phyloP scores from a whole-genome alignment of 768 basidiomycete species.

The Auricularia sp. region DNA sequence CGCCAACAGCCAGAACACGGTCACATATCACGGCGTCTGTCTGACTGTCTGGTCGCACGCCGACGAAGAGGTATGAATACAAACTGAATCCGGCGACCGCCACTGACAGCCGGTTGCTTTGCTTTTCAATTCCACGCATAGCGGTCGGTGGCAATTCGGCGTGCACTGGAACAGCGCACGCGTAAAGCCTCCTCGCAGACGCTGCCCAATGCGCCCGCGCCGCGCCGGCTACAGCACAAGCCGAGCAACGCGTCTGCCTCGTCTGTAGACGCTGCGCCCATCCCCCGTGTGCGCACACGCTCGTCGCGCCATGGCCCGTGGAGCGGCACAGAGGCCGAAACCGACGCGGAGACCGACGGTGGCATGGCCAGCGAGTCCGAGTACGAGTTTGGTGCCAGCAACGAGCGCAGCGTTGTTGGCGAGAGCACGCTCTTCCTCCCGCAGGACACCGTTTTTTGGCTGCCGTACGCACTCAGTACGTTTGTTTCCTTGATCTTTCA shows the following conservation, averaged over 20 bases:
- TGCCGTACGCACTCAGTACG: constrained; percentile 85
- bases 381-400: constrained; percentile 29
- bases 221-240: not conserved
- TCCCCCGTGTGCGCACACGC: not conserved
- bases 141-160: constrained; percentile 72
- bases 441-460: constrained; percentile 88
- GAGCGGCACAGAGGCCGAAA: constrained; percentile 40
- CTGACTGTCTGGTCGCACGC: constrained; percentile 95
- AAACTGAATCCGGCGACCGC: not conserved
- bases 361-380: constrained; percentile 61
- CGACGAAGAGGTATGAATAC: constrained; percentile 47
- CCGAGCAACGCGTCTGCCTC: not conserved
- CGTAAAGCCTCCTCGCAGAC: constrained; percentile 77
- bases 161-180: constrained; percentile 55
- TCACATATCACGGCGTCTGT: constrained; percentile 85
- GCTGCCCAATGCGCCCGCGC: constrained; percentile 42
- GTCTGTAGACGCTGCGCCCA: not conserved
- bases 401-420: constrained; percentile 80
- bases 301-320: constrained; percentile 59
- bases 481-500: constrained; percentile 8
- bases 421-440: constrained; percentile 85
- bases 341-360: constrained; percentile 57
- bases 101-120: not conserved
- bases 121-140: not conserved
- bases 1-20: constrained; percentile 30